Evolutionary conservation across 257 asterid species (phyloP).

Genomic region (Apocynum venetum): DNA sequence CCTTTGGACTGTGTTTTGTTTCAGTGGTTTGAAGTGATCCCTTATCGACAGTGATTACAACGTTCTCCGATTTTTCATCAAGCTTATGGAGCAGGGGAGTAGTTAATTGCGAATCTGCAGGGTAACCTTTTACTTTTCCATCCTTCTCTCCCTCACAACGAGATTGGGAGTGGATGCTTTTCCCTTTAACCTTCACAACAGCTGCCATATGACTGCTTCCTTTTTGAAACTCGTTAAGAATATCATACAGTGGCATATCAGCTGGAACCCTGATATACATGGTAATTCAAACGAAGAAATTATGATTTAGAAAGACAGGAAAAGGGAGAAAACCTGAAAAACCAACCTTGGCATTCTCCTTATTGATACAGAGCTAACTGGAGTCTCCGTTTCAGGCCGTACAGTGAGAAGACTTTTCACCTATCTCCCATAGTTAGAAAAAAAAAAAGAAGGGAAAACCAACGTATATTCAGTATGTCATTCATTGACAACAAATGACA

Average conservation of each 20-base stretch:
- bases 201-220: conserved; percentile 99
- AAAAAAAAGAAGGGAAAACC: conserved; percentile 6
- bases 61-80: conserved; percentile 32
- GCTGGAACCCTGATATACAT: conserved; percentile 70
- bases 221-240: conserved; percentile 92
- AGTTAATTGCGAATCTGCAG: conserved; percentile 43
- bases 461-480: not conserved
- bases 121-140: conserved; percentile 23
- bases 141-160: conserved; percentile 22
- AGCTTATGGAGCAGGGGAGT: conserved; percentile 49
- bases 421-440: conserved; percentile 32
- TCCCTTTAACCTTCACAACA: conserved; percentile 76
- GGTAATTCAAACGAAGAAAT: not conserved
- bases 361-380: conserved; percentile 89
- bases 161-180: conserved; percentile 29
- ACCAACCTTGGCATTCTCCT: conserved; percentile 86
- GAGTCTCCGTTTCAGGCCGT: conserved; percentile 91
- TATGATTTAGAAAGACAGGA: not conserved
- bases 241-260: conserved; percentile 93
- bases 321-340: conserved; percentile 7
- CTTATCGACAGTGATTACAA: conserved; percentile 55
- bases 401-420: conserved; percentile 93
- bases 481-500: not conserved
- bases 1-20: conserved; percentile 24
- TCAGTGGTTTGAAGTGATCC: conserved; percentile 20